Percentiles rank a stretch among this genome's conserved stretches.
phyloP scores from a whole-genome alignment of 2,329 filamentous ascomycete species.

The Sporothrix protearum region DNA sequence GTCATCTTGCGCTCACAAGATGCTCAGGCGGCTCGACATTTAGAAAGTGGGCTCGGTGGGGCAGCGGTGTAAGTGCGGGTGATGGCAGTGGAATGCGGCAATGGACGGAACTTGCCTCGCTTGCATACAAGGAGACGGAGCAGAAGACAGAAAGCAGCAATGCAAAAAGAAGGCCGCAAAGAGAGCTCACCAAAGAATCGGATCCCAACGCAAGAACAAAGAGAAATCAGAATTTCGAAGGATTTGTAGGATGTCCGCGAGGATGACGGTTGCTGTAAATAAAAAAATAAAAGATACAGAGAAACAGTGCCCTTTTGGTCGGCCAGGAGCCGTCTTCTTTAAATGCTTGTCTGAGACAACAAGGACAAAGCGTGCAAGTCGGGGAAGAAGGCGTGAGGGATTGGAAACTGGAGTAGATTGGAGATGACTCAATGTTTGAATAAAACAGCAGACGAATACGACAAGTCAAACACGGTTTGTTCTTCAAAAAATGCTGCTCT shows the following conservation, averaged over 20 bases:
- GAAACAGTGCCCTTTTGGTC: background rate
- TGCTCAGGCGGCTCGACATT: background rate
- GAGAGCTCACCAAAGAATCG: background rate
- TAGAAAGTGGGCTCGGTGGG: background rate
- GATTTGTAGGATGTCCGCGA: background rate
- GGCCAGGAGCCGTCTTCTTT: background rate
- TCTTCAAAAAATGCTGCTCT: background rate
- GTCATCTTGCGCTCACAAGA: background rate
- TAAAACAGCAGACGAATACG: background rate
- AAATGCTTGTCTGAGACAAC: constrained; percentile 6
- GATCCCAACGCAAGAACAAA: background rate
- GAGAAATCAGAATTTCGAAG: background rate
- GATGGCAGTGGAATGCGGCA: background rate
- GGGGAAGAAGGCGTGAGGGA: background rate
- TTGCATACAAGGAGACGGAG: background rate
- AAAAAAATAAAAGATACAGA: background rate
- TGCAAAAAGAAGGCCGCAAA: background rate
- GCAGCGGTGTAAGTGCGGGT: constrained; percentile 4
- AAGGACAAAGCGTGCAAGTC: background rate
- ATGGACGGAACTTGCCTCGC: background rate
- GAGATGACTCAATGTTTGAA: background rate
- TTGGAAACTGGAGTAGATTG: background rate
- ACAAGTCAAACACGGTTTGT: background rate
- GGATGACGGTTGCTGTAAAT: background rate
- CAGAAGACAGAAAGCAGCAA: background rate